A percentile compares a stretch with the other conserved stretches of the same genome.
Evolutionary conservation across 768 basidiomycete species (phyloP).

Genomic region (Boletellus ananas): DNA sequence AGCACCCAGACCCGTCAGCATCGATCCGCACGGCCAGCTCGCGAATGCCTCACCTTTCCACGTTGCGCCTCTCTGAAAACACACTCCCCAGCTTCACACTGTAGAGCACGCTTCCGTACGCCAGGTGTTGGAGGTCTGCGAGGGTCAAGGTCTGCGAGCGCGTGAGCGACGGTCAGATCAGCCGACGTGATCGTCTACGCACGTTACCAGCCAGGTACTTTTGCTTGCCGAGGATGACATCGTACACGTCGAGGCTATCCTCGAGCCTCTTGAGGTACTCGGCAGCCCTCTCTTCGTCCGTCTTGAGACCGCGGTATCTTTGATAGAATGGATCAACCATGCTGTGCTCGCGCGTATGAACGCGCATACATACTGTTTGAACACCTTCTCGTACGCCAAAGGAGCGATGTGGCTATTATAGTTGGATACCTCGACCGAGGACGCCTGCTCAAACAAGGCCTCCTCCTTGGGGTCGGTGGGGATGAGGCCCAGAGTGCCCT

Average conservation of each 20-base stretch:
- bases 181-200: slow-evolving; percentile 7
- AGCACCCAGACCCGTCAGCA: slow-evolving; percentile 6
- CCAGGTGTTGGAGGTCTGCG: slow-evolving; percentile 57
- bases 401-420: slow-evolving; percentile 43
- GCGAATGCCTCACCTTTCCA: slow-evolving; percentile 36
- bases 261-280: slow-evolving; percentile 20
- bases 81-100: slow-evolving; percentile 28
- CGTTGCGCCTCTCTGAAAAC: slow-evolving; percentile 36
- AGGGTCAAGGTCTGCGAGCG: slow-evolving; percentile 42
- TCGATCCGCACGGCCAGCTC: too few relatives aligned
- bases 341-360: too few relatives aligned
- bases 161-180: background rate
- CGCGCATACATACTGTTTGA: slow-evolving; percentile 42
- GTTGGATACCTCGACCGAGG: slow-evolving; percentile 47
- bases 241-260: slow-evolving; percentile 47
- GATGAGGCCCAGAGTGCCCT: slow-evolving; percentile 46
- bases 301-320: slow-evolving; percentile 18
- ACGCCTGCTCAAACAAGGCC: slow-evolving; percentile 31
- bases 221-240: slow-evolving; percentile 50
- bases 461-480: slow-evolving; percentile 39
- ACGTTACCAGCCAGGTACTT: slow-evolving; percentile 58
- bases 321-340: background rate
- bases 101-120: slow-evolving; percentile 36
- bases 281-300: slow-evolving; percentile 20
- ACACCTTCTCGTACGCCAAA: slow-evolving; percentile 46